Base-by-base conservation (phyloP, 176 grass and related monocot species). In the Avena insularis region DNA sequence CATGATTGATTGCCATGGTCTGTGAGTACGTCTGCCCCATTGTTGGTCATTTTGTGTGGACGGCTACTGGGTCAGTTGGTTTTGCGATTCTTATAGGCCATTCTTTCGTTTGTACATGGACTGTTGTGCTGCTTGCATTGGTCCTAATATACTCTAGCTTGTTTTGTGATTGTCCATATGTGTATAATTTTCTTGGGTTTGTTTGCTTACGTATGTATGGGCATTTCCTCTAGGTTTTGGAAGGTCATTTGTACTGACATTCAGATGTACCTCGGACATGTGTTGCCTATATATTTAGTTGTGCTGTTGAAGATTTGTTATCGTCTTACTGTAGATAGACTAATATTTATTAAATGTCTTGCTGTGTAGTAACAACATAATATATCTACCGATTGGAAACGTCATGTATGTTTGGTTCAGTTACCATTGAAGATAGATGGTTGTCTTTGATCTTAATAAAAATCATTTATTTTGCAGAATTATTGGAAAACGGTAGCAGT, bases 71-170 rank as follows among this genome's bases (percentile, higher is more conserved):
- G 62, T 86, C 74, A 45, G 79, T 83, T 83, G 80, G 56, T 83
- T 87, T 87, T 90, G 80, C 35, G 79, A 92, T 60, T 71, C 76
- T 66, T 89, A 89, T 94, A 92, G 93, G 93, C 80, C 84, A 90
- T 92, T 93, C 89, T 88, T 92, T 94, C 70, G 85, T 90, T 94
- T 94, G 87, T 94, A 92, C 87, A 94, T 90, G 93, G 85, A 84
- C 64, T 86, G 85, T 48, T 84, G 85, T 77, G 85, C 60, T 86
- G 78, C 84, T 92, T 87, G 79, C 80, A 67, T 88, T 88, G 77
- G 48, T 85, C 87, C 65, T 76, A 69, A 23, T 79, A 82, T 83
- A 65, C 29, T 79, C 78, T 82, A 87, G 71, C 80, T 87, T 90
- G 69, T 71, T 88, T 65, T 79, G 74, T 66, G 63, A 70, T 84